Evolutionary conservation across 169 alveolate species (phyloP).

Genomic region (Plasmodium fragile): DNA sequence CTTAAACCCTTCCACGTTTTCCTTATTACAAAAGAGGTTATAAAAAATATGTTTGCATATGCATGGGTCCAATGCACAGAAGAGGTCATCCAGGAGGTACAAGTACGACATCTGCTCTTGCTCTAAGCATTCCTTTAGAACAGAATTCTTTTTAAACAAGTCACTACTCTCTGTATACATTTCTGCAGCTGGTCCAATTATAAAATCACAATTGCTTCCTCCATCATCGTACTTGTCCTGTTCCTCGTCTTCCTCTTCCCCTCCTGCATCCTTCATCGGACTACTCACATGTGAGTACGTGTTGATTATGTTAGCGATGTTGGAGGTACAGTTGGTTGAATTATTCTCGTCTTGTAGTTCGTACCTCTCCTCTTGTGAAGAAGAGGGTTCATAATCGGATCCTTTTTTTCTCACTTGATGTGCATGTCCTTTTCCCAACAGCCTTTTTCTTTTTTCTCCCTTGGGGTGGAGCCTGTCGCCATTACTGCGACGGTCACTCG

Average conservation of each 20-base stretch:
- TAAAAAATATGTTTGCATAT: constrained; percentile 79
- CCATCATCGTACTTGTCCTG: background rate
- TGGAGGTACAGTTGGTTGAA: background rate
- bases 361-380: background rate
- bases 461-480: background rate
- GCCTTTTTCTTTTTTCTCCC: background rate
- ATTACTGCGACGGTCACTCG: background rate
- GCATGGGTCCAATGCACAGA: constrained; percentile 82
- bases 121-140: background rate
- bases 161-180: background rate
- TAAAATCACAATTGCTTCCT: background rate
- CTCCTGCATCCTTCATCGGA: background rate
- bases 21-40: constrained; percentile 77
- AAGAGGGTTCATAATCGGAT: background rate
- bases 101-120: constrained; percentile 29
- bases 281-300: background rate
- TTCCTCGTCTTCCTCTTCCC: background rate
- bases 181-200: background rate
- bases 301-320: background rate
- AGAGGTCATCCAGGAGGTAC: constrained; percentile 78
- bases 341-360: background rate
- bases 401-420: background rate
- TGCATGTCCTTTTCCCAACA: background rate
- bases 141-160: background rate
- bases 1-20: constrained; percentile 19